Conservation (phyloP, 164 flowering plant species). For the Nelumbo lutea region DNA sequence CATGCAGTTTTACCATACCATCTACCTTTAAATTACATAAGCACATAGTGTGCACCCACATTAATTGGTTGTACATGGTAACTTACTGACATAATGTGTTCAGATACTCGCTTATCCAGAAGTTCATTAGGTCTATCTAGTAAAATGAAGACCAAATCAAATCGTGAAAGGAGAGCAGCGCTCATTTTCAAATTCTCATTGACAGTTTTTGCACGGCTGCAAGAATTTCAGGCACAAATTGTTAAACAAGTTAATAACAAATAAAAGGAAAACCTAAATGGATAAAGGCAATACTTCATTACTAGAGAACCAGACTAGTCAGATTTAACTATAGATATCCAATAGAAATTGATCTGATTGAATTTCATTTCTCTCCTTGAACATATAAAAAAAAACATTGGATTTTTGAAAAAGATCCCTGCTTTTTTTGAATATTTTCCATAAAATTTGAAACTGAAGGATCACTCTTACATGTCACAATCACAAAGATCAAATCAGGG, state of each 20-base stretch:
- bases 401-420: no score
- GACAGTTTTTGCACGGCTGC: slow-evolving; percentile 99
- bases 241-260: no score
- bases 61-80: slow-evolving; percentile 8
- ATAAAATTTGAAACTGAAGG: no score
- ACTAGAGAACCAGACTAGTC: no score
- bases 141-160: slow-evolving; percentile 95
- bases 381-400: no score
- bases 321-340: no score
- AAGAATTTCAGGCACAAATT: slow-evolving; percentile 6
- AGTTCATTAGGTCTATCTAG: slow-evolving; percentile 91
- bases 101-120: slow-evolving; percentile 83
- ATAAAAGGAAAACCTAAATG: not conserved
- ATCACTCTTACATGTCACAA: no score
- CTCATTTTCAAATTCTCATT: slow-evolving; percentile 97
- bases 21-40: not conserved
- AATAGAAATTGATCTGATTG: no score
- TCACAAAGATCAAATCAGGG: no score
- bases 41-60: not conserved
- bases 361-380: no score
- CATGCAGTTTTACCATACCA: not conserved
- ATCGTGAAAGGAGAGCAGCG: slow-evolving; percentile 92
- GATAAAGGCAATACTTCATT: no score
- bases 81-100: slow-evolving; percentile 97
- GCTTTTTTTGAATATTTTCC: no score